Base-by-base conservation (phyloP, 1,284 basidiomycete species). In the Gomphus bonarii region DNA sequence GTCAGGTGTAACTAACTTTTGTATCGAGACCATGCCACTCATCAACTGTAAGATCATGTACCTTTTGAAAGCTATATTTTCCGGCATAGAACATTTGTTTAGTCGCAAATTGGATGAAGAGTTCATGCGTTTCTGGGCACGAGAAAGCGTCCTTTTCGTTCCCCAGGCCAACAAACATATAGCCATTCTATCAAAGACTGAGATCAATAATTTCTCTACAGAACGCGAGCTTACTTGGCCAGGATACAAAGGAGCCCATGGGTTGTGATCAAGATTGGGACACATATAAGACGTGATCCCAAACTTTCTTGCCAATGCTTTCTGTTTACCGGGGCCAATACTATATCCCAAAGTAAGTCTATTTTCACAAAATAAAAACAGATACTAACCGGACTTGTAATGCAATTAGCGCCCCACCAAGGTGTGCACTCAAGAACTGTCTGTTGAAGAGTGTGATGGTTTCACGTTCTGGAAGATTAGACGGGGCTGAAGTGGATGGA, bases 41-140 rank as follows among this genome's bases (percentile, higher is more conserved):
- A 4, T 30, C 30, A 18, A 30, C 11, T 2, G 30, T 50, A 14
- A 33, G 8, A 30, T 50, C 48, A 2, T 33, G 16, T 22, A 33
- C 30, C 33, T 50, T 50, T 10, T 20, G n/a, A 33, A 22, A 50
- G 10, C 9, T 16, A 18, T 50, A 50, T 33, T n/a, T 31, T 36
- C 48, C 48, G 10, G 48, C 48, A 50, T 50, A 50, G 30, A 50
- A 50, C 48, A 50, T 50, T 31, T 50, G 33, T n/a, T 50, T 50
- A 8, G 48, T 28, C 22, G 48, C 48, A 14, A 50, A 50, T 30
- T 50, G 48, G 18, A 50, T 20, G 22, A 50, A 50, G 2, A 50
- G 3, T 18, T 50, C 48, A 16, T 50, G 48, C 2, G 48, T 50
- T n/a, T 50, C 48, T n/a, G 8, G 14, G 16, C 1, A 22, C 3